phyloP scores from a whole-genome alignment of 495 filamentous ascomycete genomes.

The Podospora anserina region DNA sequence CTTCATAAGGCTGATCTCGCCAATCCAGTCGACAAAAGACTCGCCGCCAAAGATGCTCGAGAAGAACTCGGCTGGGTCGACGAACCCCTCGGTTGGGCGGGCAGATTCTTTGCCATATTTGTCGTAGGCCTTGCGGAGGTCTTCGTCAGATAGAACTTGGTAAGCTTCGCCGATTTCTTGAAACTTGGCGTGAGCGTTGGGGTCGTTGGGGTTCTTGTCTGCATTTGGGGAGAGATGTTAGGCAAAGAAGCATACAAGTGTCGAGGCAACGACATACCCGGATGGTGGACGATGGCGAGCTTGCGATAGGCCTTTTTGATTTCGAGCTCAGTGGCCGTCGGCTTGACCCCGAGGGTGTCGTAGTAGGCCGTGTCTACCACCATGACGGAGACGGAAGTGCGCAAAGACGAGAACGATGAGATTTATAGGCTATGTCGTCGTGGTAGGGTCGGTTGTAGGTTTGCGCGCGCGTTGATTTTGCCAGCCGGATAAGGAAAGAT shows the following conservation, averaged over 20 bases:
- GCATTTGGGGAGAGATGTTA: slow-evolving; percentile 11
- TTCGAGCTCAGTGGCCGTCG: slow-evolving; percentile 87
- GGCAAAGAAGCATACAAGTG: neutral
- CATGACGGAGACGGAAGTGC: slow-evolving; percentile 48
- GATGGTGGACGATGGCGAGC: slow-evolving; percentile 75
- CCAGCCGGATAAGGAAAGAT: neutral
- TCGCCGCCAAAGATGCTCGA: slow-evolving; percentile 97
- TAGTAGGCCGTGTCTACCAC: slow-evolving; percentile 87
- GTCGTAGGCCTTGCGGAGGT: slow-evolving; percentile 88
- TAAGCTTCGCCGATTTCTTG: slow-evolving; percentile 97
- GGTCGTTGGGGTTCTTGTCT: slow-evolving; percentile 99
- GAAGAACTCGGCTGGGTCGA: slow-evolving; percentile 97
- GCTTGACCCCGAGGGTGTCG: slow-evolving; percentile 82
- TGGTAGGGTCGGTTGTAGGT: neutral
- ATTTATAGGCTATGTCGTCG: neutral
- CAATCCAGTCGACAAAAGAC: slow-evolving; percentile 88
- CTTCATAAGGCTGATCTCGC: slow-evolving; percentile 90
- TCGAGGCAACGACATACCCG: slow-evolving; percentile 39
- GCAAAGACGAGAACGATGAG: neutral
- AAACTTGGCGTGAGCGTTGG: slow-evolving; percentile 88
- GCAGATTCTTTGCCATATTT: slow-evolving; percentile 93
- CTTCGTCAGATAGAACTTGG: slow-evolving; percentile 86
- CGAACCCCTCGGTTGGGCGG: slow-evolving; percentile 83
- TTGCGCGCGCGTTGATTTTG: neutral
- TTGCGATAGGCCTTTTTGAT: slow-evolving; percentile 99